Evolutionary conservation across 257 asterid species (phyloP).

Genomic region (Ligustrum vulgare): DNA sequence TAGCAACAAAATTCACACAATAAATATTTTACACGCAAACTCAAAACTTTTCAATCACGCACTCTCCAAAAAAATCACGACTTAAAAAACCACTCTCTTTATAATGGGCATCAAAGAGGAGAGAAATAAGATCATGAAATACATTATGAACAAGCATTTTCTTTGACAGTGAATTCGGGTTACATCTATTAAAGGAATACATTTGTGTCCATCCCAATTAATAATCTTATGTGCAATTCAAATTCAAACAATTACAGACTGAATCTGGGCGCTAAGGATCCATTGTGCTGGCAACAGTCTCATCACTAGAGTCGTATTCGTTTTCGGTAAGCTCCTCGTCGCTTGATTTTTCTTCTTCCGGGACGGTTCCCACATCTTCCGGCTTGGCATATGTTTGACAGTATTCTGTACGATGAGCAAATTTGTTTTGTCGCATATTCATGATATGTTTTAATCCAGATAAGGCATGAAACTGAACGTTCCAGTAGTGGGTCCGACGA

Average conservation of each 20-base stretch:
- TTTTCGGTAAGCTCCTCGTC: conserved; percentile 84
- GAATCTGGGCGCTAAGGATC: conserved; percentile 54
- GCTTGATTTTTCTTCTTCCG: conserved; percentile 74
- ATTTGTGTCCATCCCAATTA: conserved; percentile 45
- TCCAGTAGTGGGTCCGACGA: too few species aligned
- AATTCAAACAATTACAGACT: conserved; percentile 8
- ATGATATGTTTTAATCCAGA: background rate
- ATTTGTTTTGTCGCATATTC: background rate
- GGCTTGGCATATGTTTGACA: conserved; percentile 87
- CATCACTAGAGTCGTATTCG: conserved; percentile 72
- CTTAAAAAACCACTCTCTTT: too few species aligned
- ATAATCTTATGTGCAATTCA: conserved; percentile 32
- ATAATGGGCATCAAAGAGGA: too few species aligned
- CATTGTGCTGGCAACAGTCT: conserved; percentile 57
- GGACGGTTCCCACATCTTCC: conserved; percentile 71
- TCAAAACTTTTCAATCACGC: too few species aligned
- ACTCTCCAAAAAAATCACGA: too few species aligned
- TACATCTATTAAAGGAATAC: conserved; percentile 33
- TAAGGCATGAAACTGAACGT: background rate
- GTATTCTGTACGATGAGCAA: conserved; percentile 52
- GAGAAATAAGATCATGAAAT: background rate
- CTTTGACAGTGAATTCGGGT: background rate
- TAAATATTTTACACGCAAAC: too few species aligned
- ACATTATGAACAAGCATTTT: conserved; percentile 20
- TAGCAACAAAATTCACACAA: too few species aligned